Evolutionary conservation across 768 basidiomycete species (phyloP), one percentile per base, ranked within the genome.

Genomic region (Macrolepiota albuminosa): DNA sequence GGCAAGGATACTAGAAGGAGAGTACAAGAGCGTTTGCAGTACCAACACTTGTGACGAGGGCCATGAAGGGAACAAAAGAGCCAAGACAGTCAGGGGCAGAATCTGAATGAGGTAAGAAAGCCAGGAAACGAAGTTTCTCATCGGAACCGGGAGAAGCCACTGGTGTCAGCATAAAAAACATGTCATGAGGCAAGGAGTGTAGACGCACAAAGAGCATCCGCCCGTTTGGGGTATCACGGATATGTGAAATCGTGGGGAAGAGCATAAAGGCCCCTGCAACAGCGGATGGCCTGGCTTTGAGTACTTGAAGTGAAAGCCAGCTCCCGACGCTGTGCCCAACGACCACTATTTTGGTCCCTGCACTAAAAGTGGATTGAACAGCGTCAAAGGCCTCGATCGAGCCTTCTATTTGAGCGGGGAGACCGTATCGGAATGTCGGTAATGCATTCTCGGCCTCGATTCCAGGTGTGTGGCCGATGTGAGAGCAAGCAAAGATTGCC

Each of bases 281-380:
- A 16, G 66, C 62, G 16, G 71, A 56, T 14, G 73, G 68, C 52
- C 80, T 73, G 16, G 70, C 70, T 70, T 85, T 84, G 56, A 87
- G 64, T 8, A 84, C 73, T 75, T 91, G 83, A 34, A 84, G 66
- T 4, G 79, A 68, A 54, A 93, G 75, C 88, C 89, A 93, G 1
- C 82, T 73, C 1, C 91, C 91, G 14, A 92, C 81, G 56, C 87
- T 89, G 62, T 93, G 90, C 9, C 85, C 87, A 24, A 80, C 68
- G 0, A 88, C 26, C 18, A 86, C 68, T 31, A 86, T 68, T 58
- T 70, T 77, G 13, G 74, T 69, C 7, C 68, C 61, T n/a, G 61
- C 31, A 11, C 71, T 64, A 64, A 73, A 80, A n/a, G 57, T 64
- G 16, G 68, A 56, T 39, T 48, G 64, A 2, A 84, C 61, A 18